Base-by-base conservation (phyloP, 129 eudicot species). In the Oenanthe sinensis region DNA sequence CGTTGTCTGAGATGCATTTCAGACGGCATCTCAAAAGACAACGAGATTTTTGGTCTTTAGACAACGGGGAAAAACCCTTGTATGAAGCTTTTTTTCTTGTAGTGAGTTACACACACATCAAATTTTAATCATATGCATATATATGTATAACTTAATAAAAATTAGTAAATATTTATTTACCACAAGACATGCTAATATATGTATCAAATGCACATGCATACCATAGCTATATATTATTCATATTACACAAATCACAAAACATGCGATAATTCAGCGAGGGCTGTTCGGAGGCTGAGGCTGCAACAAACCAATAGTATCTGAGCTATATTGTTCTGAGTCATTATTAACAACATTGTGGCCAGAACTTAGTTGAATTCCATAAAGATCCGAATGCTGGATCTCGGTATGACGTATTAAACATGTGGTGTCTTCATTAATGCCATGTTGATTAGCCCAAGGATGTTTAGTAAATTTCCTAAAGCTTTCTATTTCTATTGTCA, bases 401-500 rank as follows among this genome's bases (percentile, higher is more conserved):
- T 79, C 77, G 0, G 17, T 9, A 45, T 33, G 19, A 5, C 43
- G n/a, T 71, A 75, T 43, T 26, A 82, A 49, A 72, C 74, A 28
- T n/a, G 2, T 22, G 0, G 78, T 30, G 50, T 85, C 85, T 33
- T 78, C 85, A 37, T 28, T 30, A 2, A 54, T 54, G 15, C 17
- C 81, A 9, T 79, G 65, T 77, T 39, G 75, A 44, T 24, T 28
- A 9, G 60, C 71, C 86, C 88, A 87, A 43, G 85, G 86, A 82
- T 87, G 88, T 48, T 75, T 84, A 1, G 42, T 72, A 10, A 77
- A 48, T 77, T 87, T 84, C 79, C 85, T 83, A 9, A 85, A 73
- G 0, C 79, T 75, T 79, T 89, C 89, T 4, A 87, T 81, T 74
- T 83, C 82, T 70, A 78, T 85, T 0, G 80, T 81, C 42, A 87